These are phyloP conservation scores for Tuber borchii DNA, from an alignment of 495 filamentous ascomycete genomes.

Conservation along the genomic window DNA sequence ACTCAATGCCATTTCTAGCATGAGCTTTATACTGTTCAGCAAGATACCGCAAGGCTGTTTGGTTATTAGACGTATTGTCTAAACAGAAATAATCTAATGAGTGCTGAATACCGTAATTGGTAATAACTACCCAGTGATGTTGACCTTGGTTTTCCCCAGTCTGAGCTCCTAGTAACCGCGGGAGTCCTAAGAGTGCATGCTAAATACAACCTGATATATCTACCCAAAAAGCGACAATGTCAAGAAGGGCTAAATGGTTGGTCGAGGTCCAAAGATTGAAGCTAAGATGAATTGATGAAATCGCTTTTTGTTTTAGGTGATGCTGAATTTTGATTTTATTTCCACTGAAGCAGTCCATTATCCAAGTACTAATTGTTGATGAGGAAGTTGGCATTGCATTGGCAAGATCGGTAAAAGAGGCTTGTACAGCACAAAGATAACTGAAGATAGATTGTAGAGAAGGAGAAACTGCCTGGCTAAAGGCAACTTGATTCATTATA, in stretches of 20 bases:
- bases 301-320: neutral
- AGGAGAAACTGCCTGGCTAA: neutral
- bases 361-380: slow-evolving; percentile 12
- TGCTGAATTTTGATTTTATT: neutral
- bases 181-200: slow-evolving; percentile 8
- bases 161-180: slow-evolving; percentile 11
- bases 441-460: neutral
- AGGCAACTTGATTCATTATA: slow-evolving; percentile 12
- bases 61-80: slow-evolving; percentile 30
- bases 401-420: neutral
- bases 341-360: neutral
- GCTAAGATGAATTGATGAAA: slow-evolving; percentile 13
- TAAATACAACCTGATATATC: neutral
- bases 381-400: neutral
- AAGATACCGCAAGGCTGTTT: slow-evolving; percentile 19
- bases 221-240: slow-evolving; percentile 9
- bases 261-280: slow-evolving; percentile 19
- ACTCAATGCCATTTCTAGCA: too few relatives aligned
- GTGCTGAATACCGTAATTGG: slow-evolving; percentile 19
- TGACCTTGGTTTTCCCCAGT: slow-evolving; percentile 26
- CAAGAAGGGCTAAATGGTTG: slow-evolving; percentile 13
- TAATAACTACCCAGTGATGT: slow-evolving; percentile 13
- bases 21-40: neutral
- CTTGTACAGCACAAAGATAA: slow-evolving; percentile 6
- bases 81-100: slow-evolving; percentile 23